Evolutionary conservation across 2,329 filamentous ascomycete species (phyloP), one percentile per base, ranked within the genome.

Genomic region (Furcasterigmium sp.): DNA sequence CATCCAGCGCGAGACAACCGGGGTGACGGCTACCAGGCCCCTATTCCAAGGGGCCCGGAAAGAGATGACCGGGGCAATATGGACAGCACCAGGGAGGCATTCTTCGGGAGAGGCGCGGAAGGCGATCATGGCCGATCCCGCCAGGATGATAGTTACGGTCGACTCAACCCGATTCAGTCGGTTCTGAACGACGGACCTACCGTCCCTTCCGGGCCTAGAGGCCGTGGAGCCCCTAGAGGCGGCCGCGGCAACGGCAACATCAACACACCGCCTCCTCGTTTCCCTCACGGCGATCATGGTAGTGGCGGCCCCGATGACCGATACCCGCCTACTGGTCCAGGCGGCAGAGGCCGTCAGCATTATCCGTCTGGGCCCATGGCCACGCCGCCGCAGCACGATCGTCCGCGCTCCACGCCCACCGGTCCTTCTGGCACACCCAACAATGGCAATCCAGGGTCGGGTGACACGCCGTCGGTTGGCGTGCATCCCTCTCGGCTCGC

Each of bases 81-180:
- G 29, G 69, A 73, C 6, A 71, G 21, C 49, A 48, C 61, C 15
- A 64, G 70, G 26, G 70, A 75, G 9, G 44, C 54, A 45, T 77
- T 65, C 55, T 67, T 58, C 50, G 62, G 53, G 32, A 65, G 64
- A 19, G 67, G 67, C 30, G 57, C 60, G 2, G 78, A 82, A 23
- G 51, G 63, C 3, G 75, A 80, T 37, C 71, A 77, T 51, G 67
- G 69, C 29, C 65, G 72, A 48, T 52, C 65, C 43, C 72, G 76
- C 47, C 73, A 80, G 50, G 80, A 84, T 56, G 75, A 76, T 14
- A 80, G 76, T 44, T 83, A 83, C 52, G 80, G 80, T 21, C 76
- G 80, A 3, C 65, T 84, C 38, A 82, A 78, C 48, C 63, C 73
- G 2, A 69, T 74, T 39, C 65, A 71, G 39, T 65, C 68, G 19